A percentile compares a stretch with the other conserved stretches of the same genome.
These are phyloP conservation scores for Isabelozyma rhagii DNA, from an alignment of 805 yeast genomes.

Conservation along the genomic window DNA sequence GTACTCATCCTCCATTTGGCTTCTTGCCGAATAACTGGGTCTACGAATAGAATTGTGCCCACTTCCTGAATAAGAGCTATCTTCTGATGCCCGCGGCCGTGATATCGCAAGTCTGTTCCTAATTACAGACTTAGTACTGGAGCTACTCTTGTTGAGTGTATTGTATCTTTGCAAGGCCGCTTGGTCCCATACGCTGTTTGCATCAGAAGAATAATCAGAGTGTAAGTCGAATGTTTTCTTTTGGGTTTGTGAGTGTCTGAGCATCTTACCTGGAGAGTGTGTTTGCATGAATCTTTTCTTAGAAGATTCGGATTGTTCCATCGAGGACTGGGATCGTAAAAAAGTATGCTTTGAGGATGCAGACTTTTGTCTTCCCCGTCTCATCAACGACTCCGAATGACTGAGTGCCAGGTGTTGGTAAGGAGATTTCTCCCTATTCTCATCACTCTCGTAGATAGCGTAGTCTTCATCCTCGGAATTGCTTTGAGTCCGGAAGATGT, in stretches of 20 bases:
- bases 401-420: neutral
- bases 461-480: slow-evolving; percentile 3
- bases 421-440: neutral
- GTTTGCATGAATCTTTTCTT: too few species aligned
- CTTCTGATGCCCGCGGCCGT: neutral
- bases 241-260: neutral
- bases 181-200: neutral
- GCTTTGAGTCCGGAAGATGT: neutral
- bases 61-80: neutral
- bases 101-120: neutral
- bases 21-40: neutral
- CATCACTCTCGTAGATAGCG: slow-evolving; percentile 6
- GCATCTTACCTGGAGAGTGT: too few species aligned
- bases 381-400: neutral
- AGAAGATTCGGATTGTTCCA: too few species aligned
- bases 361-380: neutral
- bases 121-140: neutral
- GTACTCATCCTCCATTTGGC: neutral
- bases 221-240: neutral
- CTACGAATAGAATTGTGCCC: neutral
- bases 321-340: too few species aligned
- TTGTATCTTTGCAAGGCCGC: neutral
- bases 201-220: neutral
- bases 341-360: too few species aligned
- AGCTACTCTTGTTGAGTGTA: neutral